Base-by-base conservation (phyloP, 371 early-diverging fungal genomes). In the Mucor sp. region DNA sequence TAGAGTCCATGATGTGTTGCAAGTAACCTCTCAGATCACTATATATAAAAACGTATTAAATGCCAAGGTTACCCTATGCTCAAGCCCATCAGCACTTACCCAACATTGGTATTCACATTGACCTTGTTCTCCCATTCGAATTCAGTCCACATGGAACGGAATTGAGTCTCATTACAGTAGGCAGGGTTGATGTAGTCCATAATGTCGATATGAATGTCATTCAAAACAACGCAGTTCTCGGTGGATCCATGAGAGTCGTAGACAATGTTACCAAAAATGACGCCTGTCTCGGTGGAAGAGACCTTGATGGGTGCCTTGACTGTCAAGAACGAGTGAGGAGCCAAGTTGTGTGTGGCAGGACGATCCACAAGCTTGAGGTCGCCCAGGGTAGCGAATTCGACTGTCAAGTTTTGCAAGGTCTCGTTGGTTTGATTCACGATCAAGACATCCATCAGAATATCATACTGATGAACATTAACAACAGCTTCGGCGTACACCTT, bases 121-220 rank as follows among this genome's bases (percentile, higher is more conserved):
- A 99, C 95, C 88, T 97, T 97, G 87, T 99, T 99, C 78, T 99
- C 99, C 99, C 99, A 99, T 81, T 99, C 99, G 81, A 98, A 98
- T 80, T 97, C 97, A 60, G 92, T 93, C 99, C 99, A 99, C 96
- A 96, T 97, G 69, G 88, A 79, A 59, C 96, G 90, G 93, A 99
- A 99, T 88, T 90, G 93, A 43, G 92, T 92, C 73, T 96, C 95
- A 30, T 89, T 91, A 84, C 97, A 97, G 62, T 79, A 81, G 33
- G 95, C 94, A 23, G 98, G 96, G 66, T 95, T 93, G 79, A 99
- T 97, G 76, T 97, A 98, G 76, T 99, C 98, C 95, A 97, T 95
- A 70, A 99, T 99, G 72, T 99, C 99, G 72, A 98, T 93, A 71
- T 96, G 97, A 62, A 99, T 94, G 69, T 97, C 97, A 66, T 96